A percentile compares a stretch with the other conserved stretches of the same genome.
Conservation (phyloP, 441 rosid species). For the Populus tomentosa region DNA sequence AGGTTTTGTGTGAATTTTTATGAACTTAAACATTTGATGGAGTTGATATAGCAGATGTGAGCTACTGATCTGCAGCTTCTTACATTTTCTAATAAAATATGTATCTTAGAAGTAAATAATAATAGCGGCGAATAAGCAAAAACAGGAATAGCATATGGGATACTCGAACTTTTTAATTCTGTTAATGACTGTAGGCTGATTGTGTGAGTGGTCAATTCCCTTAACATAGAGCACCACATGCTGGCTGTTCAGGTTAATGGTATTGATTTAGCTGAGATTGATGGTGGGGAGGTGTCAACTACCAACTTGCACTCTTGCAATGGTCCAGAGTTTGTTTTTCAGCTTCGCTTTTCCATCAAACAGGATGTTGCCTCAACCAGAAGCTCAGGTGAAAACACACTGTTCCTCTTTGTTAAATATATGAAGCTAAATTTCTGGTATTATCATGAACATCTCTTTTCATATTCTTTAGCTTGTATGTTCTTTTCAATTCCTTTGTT, state of each 20-base stretch:
- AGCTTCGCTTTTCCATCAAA: slow-evolving; percentile 35
- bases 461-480: background rate
- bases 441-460: background rate
- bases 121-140: background rate
- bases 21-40: background rate
- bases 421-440: background rate
- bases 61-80: background rate
- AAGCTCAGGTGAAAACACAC: slow-evolving; percentile 18
- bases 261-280: slow-evolving; percentile 54
- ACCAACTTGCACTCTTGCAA: slow-evolving; percentile 64
- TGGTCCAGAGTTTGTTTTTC: slow-evolving; percentile 53
- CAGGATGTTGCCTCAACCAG: slow-evolving; percentile 11
- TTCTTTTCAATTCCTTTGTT: background rate
- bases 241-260: slow-evolving; percentile 48
- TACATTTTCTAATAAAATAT: too few species aligned
- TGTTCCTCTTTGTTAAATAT: background rate
- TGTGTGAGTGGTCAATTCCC: background rate
- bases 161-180: background rate
- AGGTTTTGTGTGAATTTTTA: background rate
- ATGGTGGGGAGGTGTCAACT: slow-evolving; percentile 59
- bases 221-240: background rate
- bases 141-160: background rate
- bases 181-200: background rate
- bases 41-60: background rate
- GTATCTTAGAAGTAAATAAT: background rate